These are phyloP conservation scores for Lasiosphaeriaceae sp. DNA, from an alignment of 495 filamentous ascomycete genomes.

Conservation along the genomic window DNA sequence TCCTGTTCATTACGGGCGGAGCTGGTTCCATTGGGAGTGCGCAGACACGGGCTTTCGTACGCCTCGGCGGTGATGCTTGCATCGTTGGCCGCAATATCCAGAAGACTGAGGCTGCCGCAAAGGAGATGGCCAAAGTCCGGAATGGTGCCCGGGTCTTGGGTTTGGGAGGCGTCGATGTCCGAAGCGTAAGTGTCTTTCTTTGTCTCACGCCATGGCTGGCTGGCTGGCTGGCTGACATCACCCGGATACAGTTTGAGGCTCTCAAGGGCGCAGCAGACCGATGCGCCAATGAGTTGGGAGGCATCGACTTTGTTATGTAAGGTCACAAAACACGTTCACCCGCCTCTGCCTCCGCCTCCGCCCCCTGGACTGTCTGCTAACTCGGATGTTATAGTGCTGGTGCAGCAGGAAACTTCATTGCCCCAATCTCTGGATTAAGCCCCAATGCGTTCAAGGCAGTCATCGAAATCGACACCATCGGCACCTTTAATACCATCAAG, in stretches of 20 bases:
- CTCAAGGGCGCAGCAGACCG: constrained; percentile 69
- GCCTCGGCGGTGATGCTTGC: constrained; percentile 88
- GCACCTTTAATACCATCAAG: constrained; percentile 92
- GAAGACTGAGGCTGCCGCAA: constrained; percentile 77
- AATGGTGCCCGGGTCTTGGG: constrained; percentile 78
- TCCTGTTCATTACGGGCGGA: constrained; percentile 93
- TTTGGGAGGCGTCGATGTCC: constrained; percentile 80
- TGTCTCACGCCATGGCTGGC: neutral
- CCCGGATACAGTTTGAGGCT: constrained; percentile 47
- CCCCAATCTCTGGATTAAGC: constrained; percentile 74
- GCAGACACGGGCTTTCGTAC: constrained; percentile 84
- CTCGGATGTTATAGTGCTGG: constrained; percentile 60
- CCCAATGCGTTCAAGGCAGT: constrained; percentile 92
- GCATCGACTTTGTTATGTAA: constrained; percentile 92
- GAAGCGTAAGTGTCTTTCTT: constrained; percentile 38
- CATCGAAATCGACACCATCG: constrained; percentile 92
- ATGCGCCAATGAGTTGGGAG: constrained; percentile 76
- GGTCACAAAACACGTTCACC: constrained; percentile 21
- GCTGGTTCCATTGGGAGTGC: constrained; percentile 91
- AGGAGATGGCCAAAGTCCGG: constrained; percentile 75
- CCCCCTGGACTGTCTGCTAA: too few species aligned
- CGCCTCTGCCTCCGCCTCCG: constrained; percentile 10
- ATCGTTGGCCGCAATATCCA: constrained; percentile 89
- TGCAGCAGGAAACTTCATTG: constrained; percentile 94
- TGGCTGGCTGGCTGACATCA: constrained; percentile 6